These are phyloP conservation scores for Theileria orientalis DNA, from an alignment of 169 alveolate species.

Conservation along the genomic window DNA sequence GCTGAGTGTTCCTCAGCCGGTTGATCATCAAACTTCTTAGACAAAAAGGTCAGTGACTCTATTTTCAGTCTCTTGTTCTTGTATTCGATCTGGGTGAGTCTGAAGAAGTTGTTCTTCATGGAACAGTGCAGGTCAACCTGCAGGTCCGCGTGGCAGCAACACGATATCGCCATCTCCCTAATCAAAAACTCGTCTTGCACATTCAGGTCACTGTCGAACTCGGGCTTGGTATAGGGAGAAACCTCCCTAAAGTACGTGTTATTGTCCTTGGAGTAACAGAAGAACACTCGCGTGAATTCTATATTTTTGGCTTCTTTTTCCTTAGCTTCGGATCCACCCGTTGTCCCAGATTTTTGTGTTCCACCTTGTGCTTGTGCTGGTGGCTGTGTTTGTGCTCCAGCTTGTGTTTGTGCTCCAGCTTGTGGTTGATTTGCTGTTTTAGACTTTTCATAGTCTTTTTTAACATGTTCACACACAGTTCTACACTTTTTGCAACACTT, in stretches of 20 bases:
- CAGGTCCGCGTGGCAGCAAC: constrained; percentile 22
- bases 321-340: not conserved
- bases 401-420: too few species aligned
- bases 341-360: not conserved
- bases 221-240: not conserved
- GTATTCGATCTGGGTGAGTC: constrained; percentile 9
- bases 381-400: not conserved
- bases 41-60: not conserved
- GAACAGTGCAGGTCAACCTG: constrained; percentile 8
- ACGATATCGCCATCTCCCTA: not conserved
- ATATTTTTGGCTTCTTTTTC: not conserved
- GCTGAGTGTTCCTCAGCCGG: too few species aligned
- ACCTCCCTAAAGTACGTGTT: not conserved
- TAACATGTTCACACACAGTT: too few species aligned
- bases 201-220: not conserved
- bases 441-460: too few species aligned
- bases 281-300: not conserved
- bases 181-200: constrained; percentile 1
- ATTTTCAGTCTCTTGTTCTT: not conserved
- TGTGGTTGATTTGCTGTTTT: too few species aligned
- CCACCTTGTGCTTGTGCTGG: too few species aligned
- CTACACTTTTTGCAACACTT: too few species aligned
- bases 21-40: too few species aligned
- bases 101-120: constrained; percentile 6
- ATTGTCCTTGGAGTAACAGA: not conserved